Conservation (phyloP, 352 stramenopile genomes). For the Phytophthora rubi region DNA sequence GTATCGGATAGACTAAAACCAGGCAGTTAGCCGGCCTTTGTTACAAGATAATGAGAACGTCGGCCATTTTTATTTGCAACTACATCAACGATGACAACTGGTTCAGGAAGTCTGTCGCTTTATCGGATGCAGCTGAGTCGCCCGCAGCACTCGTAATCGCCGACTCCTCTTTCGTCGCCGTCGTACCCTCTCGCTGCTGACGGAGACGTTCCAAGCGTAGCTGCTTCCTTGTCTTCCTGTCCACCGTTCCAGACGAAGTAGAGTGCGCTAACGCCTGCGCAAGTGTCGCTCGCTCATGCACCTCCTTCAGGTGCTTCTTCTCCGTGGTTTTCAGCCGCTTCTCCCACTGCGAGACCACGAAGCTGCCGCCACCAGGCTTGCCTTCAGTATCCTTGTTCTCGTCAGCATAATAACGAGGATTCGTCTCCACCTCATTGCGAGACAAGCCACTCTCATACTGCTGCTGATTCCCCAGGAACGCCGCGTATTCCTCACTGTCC, state of each 20-base stretch:
- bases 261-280: conserved; percentile 46
- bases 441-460: not conserved
- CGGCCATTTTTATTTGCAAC: conserved; percentile 12
- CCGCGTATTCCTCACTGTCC: conserved; percentile 46
- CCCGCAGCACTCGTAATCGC: conserved; percentile 15
- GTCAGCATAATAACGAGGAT: not conserved
- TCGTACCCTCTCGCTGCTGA: conserved; percentile 39
- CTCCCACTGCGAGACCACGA: conserved; percentile 86
- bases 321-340: conserved; percentile 68
- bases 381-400: conserved; percentile 16
- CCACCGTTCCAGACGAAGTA: conserved; percentile 19
- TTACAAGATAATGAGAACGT: conserved; percentile 5
- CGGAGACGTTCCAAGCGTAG: conserved; percentile 65
- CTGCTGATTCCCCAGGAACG: conserved; percentile 31
- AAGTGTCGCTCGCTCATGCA: conserved; percentile 57
- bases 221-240: conserved; percentile 69
- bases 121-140: conserved; percentile 44
- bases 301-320: conserved; percentile 70
- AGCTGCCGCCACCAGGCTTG: conserved; percentile 44
- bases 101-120: conserved; percentile 70
- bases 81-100: conserved; percentile 57
- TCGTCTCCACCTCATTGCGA: not conserved
- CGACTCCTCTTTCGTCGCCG: not conserved
- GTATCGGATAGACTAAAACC: conserved; percentile 27
- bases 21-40: not conserved